Evolutionary conservation across 176 grass and related monocot genomes (phyloP).

Genomic region (Stipa capillata): DNA sequence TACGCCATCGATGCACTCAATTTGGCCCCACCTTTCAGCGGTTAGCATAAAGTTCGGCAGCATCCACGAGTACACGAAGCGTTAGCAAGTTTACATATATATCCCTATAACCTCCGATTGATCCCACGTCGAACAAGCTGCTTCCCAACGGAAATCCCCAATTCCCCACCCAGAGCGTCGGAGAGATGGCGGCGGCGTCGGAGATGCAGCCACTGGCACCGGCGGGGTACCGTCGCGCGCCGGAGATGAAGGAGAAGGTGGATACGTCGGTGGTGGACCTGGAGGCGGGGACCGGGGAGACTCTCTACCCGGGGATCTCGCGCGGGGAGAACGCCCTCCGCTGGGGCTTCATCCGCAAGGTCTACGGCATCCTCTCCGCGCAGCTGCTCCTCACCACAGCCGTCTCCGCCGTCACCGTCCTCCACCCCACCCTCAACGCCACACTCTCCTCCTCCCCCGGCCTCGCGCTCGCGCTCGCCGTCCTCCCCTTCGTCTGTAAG

Average conservation of each 20-base stretch:
- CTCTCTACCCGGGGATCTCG: slow-evolving; percentile 85
- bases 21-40: neutral
- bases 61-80: slow-evolving; percentile 11
- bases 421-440: slow-evolving; percentile 68
- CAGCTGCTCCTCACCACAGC: slow-evolving; percentile 93
- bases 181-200: slow-evolving; percentile 28
- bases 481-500: slow-evolving; percentile 86
- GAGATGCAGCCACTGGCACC: slow-evolving; percentile 66
- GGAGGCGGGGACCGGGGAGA: slow-evolving; percentile 62
- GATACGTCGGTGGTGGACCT: slow-evolving; percentile 48
- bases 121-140: neutral
- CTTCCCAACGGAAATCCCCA: slow-evolving; percentile 20
- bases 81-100: neutral
- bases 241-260: slow-evolving; percentile 77
- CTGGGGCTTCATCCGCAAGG: slow-evolving; percentile 99
- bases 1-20: too few relatives aligned
- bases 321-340: slow-evolving; percentile 82
- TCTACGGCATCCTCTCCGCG: slow-evolving; percentile 96
- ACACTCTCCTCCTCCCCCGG: slow-evolving; percentile 51
- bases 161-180: neutral
- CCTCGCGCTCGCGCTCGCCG: slow-evolving; percentile 48
- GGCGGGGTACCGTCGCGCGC: slow-evolving; percentile 38
- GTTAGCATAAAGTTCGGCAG: neutral
- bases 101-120: neutral
- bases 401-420: slow-evolving; percentile 70